phyloP scores from a whole-genome alignment of 1,139 yeast species.

The Magnusiomyces ingens region DNA sequence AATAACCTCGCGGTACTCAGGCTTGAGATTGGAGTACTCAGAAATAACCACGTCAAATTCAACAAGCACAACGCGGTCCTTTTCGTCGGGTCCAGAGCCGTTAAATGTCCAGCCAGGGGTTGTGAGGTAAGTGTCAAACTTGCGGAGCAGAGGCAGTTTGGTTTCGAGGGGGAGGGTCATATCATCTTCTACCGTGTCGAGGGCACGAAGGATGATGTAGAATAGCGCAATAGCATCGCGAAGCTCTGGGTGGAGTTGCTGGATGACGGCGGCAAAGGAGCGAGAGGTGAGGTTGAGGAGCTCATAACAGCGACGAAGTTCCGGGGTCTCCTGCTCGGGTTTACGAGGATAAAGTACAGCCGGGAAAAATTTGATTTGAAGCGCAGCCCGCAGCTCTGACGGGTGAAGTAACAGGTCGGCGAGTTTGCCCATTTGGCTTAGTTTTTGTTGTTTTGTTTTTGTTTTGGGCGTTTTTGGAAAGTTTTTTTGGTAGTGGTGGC shows the following conservation, averaged over 20 bases:
- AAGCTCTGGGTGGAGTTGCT: constrained; percentile 85
- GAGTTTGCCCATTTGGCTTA: constrained; percentile 55
- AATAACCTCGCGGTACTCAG: constrained; percentile 72
- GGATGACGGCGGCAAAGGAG: constrained; percentile 87
- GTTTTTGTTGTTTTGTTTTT: neutral
- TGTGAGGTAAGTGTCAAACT: constrained; percentile 52
- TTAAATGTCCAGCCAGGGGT: constrained; percentile 73
- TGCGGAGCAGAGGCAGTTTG: constrained; percentile 69
- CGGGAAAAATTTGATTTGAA: constrained; percentile 41
- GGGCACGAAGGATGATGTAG: constrained; percentile 78
- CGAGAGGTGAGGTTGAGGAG: constrained; percentile 69
- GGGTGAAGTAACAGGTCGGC: constrained; percentile 63
- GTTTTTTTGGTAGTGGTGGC: neutral
- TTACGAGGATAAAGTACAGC: constrained; percentile 49
- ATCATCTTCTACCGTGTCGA: constrained; percentile 96
- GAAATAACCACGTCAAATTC: constrained; percentile 63
- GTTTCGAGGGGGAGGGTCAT: constrained; percentile 69
- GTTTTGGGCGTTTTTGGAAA: neutral
- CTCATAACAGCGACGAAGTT: constrained; percentile 60
- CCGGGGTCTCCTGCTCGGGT: constrained; percentile 38
- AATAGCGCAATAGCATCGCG: constrained; percentile 61
- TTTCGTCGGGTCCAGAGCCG: constrained; percentile 61
- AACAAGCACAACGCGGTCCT: constrained; percentile 70
- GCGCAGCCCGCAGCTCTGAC: constrained; percentile 57
- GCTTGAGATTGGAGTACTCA: constrained; percentile 67